Evolutionary conservation across 495 filamentous ascomycete species (phyloP).

Genomic region (Annulohypoxylon bovei): DNA sequence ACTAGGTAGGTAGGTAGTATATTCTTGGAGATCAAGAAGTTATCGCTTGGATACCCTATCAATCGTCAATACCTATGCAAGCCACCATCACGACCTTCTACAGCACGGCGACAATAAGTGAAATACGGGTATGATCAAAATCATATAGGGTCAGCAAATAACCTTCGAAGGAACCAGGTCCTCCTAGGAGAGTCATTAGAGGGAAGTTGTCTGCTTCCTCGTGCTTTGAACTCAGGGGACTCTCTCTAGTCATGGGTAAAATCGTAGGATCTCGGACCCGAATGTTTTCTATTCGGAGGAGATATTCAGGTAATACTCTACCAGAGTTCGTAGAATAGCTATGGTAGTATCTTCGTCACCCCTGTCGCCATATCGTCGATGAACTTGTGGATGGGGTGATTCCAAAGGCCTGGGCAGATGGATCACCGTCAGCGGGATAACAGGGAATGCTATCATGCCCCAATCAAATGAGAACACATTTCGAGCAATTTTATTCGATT

Average conservation of each 20-base stretch:
- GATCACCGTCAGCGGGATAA: constrained; percentile 1
- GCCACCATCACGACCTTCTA: background rate
- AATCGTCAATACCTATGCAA: background rate
- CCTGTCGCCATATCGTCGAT: constrained; percentile 6
- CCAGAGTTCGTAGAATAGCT: background rate
- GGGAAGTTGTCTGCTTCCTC: background rate
- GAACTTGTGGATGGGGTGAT: constrained; percentile 4
- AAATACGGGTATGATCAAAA: background rate
- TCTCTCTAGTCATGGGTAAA: background rate
- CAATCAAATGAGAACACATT: constrained; percentile 39
- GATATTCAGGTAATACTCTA: background rate
- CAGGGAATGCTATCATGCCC: constrained; percentile 6
- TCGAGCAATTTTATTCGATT: background rate
- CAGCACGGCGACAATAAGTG: background rate
- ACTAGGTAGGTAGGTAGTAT: too few species aligned
- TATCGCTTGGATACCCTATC: background rate
- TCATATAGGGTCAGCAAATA: background rate
- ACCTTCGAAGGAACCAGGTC: too few species aligned
- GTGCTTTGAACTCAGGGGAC: background rate
- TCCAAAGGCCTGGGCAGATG: background rate
- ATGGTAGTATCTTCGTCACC: background rate
- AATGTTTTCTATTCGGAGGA: background rate
- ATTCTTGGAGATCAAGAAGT: background rate
- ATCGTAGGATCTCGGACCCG: background rate
- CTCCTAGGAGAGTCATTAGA: background rate